phyloP scores from a whole-genome alignment of 345 rosid genomes.

The Dimocarpus longan region DNA sequence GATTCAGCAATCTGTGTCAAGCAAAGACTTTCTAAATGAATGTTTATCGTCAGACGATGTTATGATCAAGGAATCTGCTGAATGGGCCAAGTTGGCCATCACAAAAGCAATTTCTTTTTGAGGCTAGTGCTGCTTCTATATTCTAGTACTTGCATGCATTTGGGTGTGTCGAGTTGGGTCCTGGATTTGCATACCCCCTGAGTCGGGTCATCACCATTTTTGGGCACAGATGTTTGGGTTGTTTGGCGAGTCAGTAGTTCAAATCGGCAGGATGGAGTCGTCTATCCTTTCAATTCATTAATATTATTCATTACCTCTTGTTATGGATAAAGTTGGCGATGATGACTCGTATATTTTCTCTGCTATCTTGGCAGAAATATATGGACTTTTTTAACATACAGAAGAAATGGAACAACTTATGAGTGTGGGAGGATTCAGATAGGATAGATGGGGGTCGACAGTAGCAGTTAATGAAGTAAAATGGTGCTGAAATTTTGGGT shows the following conservation, averaged over 20 bases:
- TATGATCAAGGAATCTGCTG: slow-evolving; percentile 68
- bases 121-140: slow-evolving; percentile 26
- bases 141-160: slow-evolving; percentile 56
- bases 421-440: slow-evolving; percentile 25
- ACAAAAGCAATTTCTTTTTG: slow-evolving; percentile 54
- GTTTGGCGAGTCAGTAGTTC: slow-evolving; percentile 24
- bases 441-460: slow-evolving; percentile 11
- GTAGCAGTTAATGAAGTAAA: slow-evolving; percentile 13
- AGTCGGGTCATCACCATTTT: slow-evolving; percentile 51
- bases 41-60: slow-evolving; percentile 56
- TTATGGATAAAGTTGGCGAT: slow-evolving; percentile 29
- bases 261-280: slow-evolving; percentile 20
- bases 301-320: slow-evolving; percentile 22
- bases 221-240: slow-evolving; percentile 22
- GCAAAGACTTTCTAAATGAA: slow-evolving; percentile 55
- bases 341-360: slow-evolving; percentile 32
- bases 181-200: slow-evolving; percentile 40
- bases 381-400: slow-evolving; percentile 11
- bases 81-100: slow-evolving; percentile 69
- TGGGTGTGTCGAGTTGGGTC: slow-evolving; percentile 49
- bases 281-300: slow-evolving; percentile 16
- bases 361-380: slow-evolving; percentile 37
- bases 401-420: slow-evolving; percentile 18
- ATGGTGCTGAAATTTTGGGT: slow-evolving; percentile 13
- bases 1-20: slow-evolving; percentile 58